Conservation (phyloP, 345 rosid species). For the Melaleuca quinquenervia region DNA sequence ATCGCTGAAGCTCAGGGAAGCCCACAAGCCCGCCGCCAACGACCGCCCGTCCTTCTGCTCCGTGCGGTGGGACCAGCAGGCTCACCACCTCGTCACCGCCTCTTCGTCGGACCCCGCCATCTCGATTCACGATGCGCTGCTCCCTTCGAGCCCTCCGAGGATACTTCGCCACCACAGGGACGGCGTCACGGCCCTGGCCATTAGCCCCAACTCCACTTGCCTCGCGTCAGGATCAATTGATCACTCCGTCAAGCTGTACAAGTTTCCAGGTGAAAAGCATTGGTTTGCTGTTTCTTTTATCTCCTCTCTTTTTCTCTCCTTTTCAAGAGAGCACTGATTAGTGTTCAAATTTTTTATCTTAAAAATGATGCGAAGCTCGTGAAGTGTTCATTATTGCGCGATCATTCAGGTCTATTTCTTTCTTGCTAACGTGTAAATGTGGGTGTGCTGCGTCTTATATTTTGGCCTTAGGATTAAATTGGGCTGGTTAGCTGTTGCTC, state of each 20-base stretch:
- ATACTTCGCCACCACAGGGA: conserved; percentile 91
- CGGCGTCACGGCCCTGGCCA: conserved; percentile 77
- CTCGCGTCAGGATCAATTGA: conserved; percentile 94
- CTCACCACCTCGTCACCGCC: conserved; percentile 68
- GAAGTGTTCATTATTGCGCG: too few relatives aligned
- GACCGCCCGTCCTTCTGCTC: conserved; percentile 65
- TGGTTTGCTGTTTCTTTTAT: background rate
- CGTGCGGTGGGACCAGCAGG: conserved; percentile 78
- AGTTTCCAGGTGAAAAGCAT: conserved; percentile 55
- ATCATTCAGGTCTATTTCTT: background rate
- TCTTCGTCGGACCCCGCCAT: conserved; percentile 72
- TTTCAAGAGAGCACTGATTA: background rate
- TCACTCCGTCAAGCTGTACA: conserved; percentile 95
- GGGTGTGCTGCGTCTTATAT: background rate
- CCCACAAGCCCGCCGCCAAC: conserved; percentile 38
- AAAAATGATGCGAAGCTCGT: background rate
- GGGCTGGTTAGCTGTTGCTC: background rate
- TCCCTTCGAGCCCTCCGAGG: conserved; percentile 45
- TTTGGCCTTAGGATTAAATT: background rate
- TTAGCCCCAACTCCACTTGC: conserved; percentile 83
- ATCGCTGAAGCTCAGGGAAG: conserved; percentile 74
- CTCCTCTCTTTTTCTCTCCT: background rate
- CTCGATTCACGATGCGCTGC: conserved; percentile 65
- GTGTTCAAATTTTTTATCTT: background rate
- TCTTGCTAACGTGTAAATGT: background rate